Conservation (phyloP, 306 rosid genomes). For the Abrus precatorius region DNA sequence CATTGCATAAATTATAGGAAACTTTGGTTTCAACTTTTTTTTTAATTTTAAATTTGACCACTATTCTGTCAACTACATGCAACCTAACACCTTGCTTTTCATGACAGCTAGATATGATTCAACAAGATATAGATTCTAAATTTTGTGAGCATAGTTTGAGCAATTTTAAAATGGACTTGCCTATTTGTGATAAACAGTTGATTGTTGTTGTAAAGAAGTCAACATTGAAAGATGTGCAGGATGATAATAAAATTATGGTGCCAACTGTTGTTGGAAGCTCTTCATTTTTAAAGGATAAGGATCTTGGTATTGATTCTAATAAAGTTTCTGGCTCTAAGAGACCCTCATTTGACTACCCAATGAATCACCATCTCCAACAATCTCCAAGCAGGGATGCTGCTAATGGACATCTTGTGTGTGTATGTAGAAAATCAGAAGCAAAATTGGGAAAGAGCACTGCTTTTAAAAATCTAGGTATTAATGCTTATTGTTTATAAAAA, state of each 20-base stretch:
- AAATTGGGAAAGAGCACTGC: constrained; percentile 72
- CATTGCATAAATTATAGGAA: constrained; percentile 19
- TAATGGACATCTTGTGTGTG: constrained; percentile 90
- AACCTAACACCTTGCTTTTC: constrained; percentile 34
- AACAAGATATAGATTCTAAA: constrained; percentile 68
- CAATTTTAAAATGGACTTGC: constrained; percentile 63
- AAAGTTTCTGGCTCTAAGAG: constrained; percentile 75
- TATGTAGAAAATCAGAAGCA: constrained; percentile 89
- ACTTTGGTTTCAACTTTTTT: constrained; percentile 11
- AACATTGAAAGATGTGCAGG: constrained; percentile 71
- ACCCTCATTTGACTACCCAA: constrained; percentile 62
- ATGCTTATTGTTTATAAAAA: constrained; percentile 44
- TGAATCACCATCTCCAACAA: constrained; percentile 64
- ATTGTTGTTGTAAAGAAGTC: constrained; percentile 70
- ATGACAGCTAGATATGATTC: constrained; percentile 67
- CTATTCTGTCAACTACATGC: neutral
- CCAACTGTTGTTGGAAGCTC: constrained; percentile 64
- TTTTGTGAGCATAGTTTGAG: constrained; percentile 65
- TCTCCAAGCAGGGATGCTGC: constrained; percentile 66
- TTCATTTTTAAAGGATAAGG: constrained; percentile 67
- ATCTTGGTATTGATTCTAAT: constrained; percentile 55
- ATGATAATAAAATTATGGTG: constrained; percentile 61
- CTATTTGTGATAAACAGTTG: constrained; percentile 60
- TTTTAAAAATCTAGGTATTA: constrained; percentile 62
- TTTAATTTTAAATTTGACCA: neutral